A percentile compares a stretch with the other conserved stretches of the same genome.
These are phyloP conservation scores for Amoeboaphelidium protococcarum DNA, from an alignment of 371 early-diverging fungal genomes.

Conservation along the genomic window DNA sequence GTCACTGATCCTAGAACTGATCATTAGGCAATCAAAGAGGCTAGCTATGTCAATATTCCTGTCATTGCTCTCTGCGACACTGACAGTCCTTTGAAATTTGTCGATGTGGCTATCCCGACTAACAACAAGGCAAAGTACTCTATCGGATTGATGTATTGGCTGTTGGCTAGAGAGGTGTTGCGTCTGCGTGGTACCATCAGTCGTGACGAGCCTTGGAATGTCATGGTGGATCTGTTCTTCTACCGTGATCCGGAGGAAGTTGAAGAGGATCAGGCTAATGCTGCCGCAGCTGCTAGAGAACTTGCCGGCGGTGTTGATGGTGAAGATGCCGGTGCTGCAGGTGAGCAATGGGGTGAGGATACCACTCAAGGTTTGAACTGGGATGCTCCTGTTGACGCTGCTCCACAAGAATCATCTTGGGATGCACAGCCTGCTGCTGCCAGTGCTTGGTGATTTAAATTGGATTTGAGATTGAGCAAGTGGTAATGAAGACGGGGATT, in stretches of 20 bases:
- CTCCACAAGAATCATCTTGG: not conserved
- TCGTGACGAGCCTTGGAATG: conserved; percentile 57
- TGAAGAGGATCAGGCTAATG: conserved; percentile 45
- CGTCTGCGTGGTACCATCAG: conserved; percentile 79
- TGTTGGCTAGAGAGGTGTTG: conserved; percentile 90
- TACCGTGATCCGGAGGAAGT: conserved; percentile 83
- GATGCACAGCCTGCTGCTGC: too few relatives aligned
- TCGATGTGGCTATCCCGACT: conserved; percentile 98
- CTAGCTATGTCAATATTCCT: conserved; percentile 96
- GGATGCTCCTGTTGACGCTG: not conserved
- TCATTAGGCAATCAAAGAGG: conserved; percentile 94
- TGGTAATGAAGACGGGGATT: too few relatives aligned
- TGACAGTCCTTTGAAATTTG: conserved; percentile 70
- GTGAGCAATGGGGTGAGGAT: too few relatives aligned
- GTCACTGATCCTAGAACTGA: conserved; percentile 95
- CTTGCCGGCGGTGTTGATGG: not conserved
- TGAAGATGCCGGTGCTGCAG: not conserved
- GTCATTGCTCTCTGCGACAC: conserved; percentile 96
- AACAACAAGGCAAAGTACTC: conserved; percentile 98
- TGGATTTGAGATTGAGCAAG: too few relatives aligned
- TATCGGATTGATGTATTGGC: conserved; percentile 89
- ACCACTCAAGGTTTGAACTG: too few relatives aligned
- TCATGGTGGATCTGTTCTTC: conserved; percentile 98
- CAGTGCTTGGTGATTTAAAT: not conserved
- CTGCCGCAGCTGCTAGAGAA: conserved; percentile 1